A percentile compares a stretch with the other conserved stretches of the same genome.
Conservation (phyloP, 345 rosid genomes). For the Clarkia xantiana region DNA sequence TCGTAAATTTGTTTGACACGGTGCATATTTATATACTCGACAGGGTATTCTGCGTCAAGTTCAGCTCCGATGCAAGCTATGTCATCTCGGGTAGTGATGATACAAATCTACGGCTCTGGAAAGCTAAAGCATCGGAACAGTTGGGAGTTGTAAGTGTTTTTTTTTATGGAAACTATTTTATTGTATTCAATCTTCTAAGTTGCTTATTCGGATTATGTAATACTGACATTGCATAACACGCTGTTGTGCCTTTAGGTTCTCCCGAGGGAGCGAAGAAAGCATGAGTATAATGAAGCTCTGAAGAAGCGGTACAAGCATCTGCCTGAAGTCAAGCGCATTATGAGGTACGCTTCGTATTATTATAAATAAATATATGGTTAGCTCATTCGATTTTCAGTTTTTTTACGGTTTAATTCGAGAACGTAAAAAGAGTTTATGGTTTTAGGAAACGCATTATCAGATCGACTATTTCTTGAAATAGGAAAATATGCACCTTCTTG, state of each 20-base stretch:
- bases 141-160: conserved; percentile 69
- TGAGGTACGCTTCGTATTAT: conserved; percentile 32
- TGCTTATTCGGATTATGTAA: neutral
- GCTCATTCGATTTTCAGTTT: too few species aligned
- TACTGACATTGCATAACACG: neutral
- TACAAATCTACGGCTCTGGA: conserved; percentile 89
- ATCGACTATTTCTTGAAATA: too few species aligned
- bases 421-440: too few species aligned
- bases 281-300: conserved; percentile 68
- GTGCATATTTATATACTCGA: neutral
- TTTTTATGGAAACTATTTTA: neutral
- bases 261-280: conserved; percentile 78
- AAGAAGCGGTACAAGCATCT: conserved; percentile 84
- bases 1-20: too few species aligned
- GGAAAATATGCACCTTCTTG: too few species aligned
- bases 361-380: neutral
- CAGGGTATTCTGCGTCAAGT: conserved; percentile 91
- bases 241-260: conserved; percentile 36
- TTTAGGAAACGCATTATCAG: too few species aligned
- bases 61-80: conserved; percentile 85
- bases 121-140: conserved; percentile 96
- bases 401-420: too few species aligned
- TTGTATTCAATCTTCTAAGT: neutral
- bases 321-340: conserved; percentile 76
- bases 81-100: conserved; percentile 95